These are phyloP conservation scores for Babesia bovis DNA, from an alignment of 169 alveolate genomes.

Conservation along the genomic window DNA sequence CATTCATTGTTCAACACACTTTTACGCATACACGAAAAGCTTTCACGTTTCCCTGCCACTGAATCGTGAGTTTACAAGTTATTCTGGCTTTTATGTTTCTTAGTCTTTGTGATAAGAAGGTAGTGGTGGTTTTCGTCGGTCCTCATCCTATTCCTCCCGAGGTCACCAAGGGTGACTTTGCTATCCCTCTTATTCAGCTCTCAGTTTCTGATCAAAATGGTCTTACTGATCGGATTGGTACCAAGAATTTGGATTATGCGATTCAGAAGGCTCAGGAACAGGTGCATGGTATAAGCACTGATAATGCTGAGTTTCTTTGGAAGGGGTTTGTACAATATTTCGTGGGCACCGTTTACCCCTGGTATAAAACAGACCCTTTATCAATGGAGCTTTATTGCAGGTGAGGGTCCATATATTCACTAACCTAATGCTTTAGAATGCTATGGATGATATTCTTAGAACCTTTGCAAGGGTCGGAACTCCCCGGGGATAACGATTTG, in stretches of 20 bases:
- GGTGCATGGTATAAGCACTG: neutral
- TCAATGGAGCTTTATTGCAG: conserved; percentile 49
- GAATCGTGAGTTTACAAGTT: neutral
- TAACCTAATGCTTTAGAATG: neutral
- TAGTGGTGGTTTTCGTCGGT: conserved; percentile 27
- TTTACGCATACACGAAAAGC: conserved; percentile 32
- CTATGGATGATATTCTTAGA: conserved; percentile 29
- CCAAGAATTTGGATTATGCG: neutral
- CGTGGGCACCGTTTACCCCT: conserved; percentile 29
- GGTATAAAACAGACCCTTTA: conserved; percentile 25
- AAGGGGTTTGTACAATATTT: conserved; percentile 24
- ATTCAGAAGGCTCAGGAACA: neutral
- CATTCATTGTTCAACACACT: conserved; percentile 30
- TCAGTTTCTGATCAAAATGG: neutral
- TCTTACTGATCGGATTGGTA: neutral
- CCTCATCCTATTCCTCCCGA: conserved; percentile 43
- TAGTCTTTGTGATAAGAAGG: conserved; percentile 8
- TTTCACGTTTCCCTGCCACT: neutral
- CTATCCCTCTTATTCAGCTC: conserved; percentile 24
- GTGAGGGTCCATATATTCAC: neutral
- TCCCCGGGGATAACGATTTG: neutral
- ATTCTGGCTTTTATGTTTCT: neutral
- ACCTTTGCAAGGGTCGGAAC: neutral
- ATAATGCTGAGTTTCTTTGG: conserved; percentile 2
- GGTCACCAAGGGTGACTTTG: conserved; percentile 1